Conservation (phyloP, 805 yeast species). For the Lipomyces lipofer region DNA sequence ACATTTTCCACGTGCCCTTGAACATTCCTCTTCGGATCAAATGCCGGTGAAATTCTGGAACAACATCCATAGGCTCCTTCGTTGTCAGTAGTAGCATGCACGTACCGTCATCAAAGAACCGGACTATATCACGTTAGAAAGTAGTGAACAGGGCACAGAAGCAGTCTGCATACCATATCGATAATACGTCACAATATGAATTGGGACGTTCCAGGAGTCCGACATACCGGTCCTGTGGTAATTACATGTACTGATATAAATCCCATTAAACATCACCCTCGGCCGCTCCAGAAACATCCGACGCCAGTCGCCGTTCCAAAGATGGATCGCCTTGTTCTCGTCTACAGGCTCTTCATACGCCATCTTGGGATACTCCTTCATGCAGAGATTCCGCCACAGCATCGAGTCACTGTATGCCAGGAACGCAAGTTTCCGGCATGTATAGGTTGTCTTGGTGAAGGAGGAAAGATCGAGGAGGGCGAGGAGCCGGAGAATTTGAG, state of each 20-base stretch:
- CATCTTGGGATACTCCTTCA: conserved; percentile 33
- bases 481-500: conserved; percentile 33
- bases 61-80: conserved; percentile 67
- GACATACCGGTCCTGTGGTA: conserved; percentile 82
- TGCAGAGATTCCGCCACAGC: conserved; percentile 36
- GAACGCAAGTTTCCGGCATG: conserved; percentile 34
- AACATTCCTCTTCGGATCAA: conserved; percentile 29
- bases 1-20: conserved; percentile 27
- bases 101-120: conserved; percentile 78
- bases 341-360: conserved; percentile 31
- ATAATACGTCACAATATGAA: conserved; percentile 82
- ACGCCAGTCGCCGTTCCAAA: conserved; percentile 42
- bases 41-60: conserved; percentile 51
- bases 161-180: conserved; percentile 50
- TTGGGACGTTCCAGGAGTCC: conserved; percentile 68
- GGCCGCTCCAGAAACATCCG: conserved; percentile 66
- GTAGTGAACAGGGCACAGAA: not conserved
- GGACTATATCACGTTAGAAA: conserved; percentile 36
- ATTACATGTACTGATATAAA: conserved; percentile 81
- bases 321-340: conserved; percentile 20
- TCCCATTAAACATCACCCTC: conserved; percentile 74
- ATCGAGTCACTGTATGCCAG: conserved; percentile 31
- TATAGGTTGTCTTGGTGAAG: conserved; percentile 34
- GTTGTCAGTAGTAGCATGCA: conserved; percentile 70
- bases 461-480: conserved; percentile 34